Evolutionary conservation across 345 rosid genomes (phyloP), one percentile per base, ranked within the genome.

Genomic region (Fremontodendron californicum): DNA sequence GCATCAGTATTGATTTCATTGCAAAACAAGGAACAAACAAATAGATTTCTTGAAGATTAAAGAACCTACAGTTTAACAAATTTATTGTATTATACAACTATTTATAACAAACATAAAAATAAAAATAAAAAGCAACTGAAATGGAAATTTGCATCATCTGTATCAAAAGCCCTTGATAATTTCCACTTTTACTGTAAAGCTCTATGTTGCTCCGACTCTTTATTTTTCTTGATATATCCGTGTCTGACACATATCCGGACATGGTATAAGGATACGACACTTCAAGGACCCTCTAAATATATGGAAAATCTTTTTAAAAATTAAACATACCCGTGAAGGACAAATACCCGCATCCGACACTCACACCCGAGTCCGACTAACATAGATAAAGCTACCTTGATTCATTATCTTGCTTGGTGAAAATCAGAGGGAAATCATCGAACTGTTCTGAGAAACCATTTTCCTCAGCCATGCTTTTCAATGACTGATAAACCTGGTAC

Each of bases 401-500:
- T 51, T 51, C 57, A 51, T 51, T 7, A 51, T 16, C 35, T 33
- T 33, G 35, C 35, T 33, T 33, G 35, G 35, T 33, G 35, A 1
- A 51, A 19, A 51, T 19, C 57, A 51, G 9, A 16, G 57, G 57
- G 57, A 51, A 51, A 18, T 51, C 55, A 49, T 49, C 57, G 16
- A 51, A 18, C 0, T 51, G 9, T 73, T 93, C 97, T 0, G 81
- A 79, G 79, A 86, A 83, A 35, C 90, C 92, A 27, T 84, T 83
- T 49, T 78, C 82, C 52, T 81, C 87, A 3, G 92, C 93, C 70
- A 89, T 80, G 73, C 40, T 77, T 84, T 84, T 90, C 75, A 94
- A 31, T 67, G 98, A 85, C 69, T 84, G 86, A 54, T 90, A 89
- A 75, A 89, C 92, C 79, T 84, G 89, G 89, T 82, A 85, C 91